These are phyloP conservation scores for Lactarius quietus DNA, from an alignment of 768 basidiomycete species.

Conservation along the genomic window DNA sequence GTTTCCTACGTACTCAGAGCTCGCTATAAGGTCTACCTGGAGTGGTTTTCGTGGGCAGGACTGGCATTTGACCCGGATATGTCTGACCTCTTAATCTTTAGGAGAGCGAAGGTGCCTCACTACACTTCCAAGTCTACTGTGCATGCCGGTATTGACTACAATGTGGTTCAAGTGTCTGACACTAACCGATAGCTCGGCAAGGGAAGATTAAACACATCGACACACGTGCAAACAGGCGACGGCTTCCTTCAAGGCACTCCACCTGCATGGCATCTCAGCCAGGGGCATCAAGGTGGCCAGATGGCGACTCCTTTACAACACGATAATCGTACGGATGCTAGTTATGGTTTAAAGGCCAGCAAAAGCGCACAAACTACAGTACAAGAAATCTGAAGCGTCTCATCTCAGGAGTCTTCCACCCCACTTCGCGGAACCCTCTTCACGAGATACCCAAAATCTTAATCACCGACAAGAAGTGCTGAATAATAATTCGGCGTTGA, in stretches of 20 bases:
- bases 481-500: not conserved
- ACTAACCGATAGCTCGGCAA: too few relatives aligned
- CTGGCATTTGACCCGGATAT: too few relatives aligned
- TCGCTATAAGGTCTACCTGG: too few relatives aligned
- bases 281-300: not conserved
- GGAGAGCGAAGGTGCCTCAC: too few relatives aligned
- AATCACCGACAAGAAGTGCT: not conserved
- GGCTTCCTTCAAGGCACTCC: not conserved
- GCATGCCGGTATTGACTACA: too few relatives aligned
- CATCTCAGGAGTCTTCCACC: not conserved
- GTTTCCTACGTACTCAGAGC: too few relatives aligned
- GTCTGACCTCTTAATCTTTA: too few relatives aligned
- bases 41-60: too few relatives aligned
- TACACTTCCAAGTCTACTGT: too few relatives aligned
- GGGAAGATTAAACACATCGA: not conserved
- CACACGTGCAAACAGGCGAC: not conserved
- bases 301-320: not conserved
- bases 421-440: not conserved
- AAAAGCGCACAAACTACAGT: not conserved
- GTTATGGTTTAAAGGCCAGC: not conserved
- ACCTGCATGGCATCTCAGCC: not conserved
- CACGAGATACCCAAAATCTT: not conserved
- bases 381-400: too few relatives aligned
- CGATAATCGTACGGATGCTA: not conserved
- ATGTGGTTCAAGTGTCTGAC: too few relatives aligned